Conservation (phyloP, 192 early-diverging fungal genomes). For the Entomortierella chlamydospora region DNA sequence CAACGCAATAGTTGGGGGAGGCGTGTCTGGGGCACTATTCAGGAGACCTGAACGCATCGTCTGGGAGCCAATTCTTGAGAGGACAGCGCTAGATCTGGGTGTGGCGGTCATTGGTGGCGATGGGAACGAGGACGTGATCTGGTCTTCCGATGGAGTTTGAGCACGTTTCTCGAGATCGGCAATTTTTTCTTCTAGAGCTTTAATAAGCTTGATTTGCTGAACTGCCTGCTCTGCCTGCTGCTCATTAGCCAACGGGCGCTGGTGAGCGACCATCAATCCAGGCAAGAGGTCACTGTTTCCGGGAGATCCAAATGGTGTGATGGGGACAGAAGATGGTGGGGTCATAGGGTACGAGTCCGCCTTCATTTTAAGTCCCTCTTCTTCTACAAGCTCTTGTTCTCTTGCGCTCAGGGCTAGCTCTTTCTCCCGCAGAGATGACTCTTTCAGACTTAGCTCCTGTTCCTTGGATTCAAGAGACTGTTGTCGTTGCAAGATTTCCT, state of each 20-base stretch:
- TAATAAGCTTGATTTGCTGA: conserved; percentile 44
- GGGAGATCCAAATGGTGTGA: conserved; percentile 47
- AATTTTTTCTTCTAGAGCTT: conserved; percentile 48
- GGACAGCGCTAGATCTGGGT: conserved; percentile 3
- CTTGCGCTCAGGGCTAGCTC: conserved; percentile 18
- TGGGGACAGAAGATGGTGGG: conserved; percentile 30
- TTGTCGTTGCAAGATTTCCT: conserved; percentile 15
- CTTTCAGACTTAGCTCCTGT: conserved; percentile 25
- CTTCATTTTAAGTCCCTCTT: conserved; percentile 12
- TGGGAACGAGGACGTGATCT: conserved; percentile 18
- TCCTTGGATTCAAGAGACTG: conserved; percentile 34
- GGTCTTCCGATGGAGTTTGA: not conserved
- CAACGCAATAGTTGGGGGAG: conserved; percentile 44
- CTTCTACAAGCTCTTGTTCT: conserved; percentile 26
- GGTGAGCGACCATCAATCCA: conserved; percentile 30
- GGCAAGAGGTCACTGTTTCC: conserved; percentile 28
- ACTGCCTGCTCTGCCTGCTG: conserved; percentile 25
- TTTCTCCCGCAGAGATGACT: conserved; percentile 24
- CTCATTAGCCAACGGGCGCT: not conserved
- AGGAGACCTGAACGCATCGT: conserved; percentile 42
- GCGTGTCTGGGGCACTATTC: conserved; percentile 42
- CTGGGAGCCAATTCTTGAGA: conserved; percentile 18
- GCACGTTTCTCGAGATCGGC: conserved; percentile 41
- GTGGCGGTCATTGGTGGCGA: conserved; percentile 27
- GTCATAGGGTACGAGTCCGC: conserved; percentile 16